phyloP scores from a whole-genome alignment of 176 grass and related monocot genomes.

The Triticum urartu region DNA sequence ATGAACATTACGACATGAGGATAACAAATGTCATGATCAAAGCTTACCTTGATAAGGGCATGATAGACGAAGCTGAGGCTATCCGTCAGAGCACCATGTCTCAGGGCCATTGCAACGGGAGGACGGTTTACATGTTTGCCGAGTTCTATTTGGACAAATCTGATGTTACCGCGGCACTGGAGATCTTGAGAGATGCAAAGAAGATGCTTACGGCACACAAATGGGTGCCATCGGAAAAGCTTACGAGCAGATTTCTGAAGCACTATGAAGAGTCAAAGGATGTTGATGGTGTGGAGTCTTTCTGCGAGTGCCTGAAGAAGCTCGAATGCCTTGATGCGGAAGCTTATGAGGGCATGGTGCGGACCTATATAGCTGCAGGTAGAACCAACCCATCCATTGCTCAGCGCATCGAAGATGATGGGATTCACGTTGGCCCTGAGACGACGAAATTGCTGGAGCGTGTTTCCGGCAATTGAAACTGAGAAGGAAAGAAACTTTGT shows the following conservation, averaged over 20 bases:
- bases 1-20: conserved; percentile 25
- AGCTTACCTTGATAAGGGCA: conserved; percentile 37
- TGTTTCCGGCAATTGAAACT: not conserved
- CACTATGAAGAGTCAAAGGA: conserved; percentile 40
- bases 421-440: conserved; percentile 22
- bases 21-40: conserved; percentile 47
- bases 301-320: conserved; percentile 28
- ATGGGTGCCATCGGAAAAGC: not conserved
- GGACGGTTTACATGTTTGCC: conserved; percentile 34
- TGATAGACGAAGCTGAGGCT: conserved; percentile 14
- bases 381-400: conserved; percentile 26
- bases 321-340: not conserved
- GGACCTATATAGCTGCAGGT: conserved; percentile 20
- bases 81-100: conserved; percentile 16
- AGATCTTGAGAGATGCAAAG: not conserved
- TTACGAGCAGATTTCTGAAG: not conserved
- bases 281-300: conserved; percentile 28
- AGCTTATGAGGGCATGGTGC: conserved; percentile 19
- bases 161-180: conserved; percentile 3
- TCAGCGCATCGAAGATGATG: conserved; percentile 28
- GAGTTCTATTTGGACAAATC: not conserved
- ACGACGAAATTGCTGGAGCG: conserved; percentile 3
- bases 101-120: conserved; percentile 15
- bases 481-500: not conserved
- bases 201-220: not conserved